A percentile compares a stretch with the other conserved stretches of the same genome.
Conservation (phyloP, 257 asterid species). For the Verbascum thapsus region DNA sequence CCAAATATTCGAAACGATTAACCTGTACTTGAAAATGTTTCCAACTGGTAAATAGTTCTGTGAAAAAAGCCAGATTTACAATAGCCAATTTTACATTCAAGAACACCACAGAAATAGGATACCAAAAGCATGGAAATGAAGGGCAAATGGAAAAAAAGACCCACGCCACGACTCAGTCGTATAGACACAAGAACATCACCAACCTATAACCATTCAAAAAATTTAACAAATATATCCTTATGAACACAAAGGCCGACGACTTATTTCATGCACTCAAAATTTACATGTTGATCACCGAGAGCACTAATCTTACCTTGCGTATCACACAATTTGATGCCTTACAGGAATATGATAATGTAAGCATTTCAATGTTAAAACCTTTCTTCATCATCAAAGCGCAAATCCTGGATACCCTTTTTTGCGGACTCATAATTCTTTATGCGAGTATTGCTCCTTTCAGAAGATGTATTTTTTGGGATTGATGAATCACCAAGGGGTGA, state of each 20-base stretch:
- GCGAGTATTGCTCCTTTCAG: constrained; percentile 53
- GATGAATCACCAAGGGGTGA: constrained; percentile 69
- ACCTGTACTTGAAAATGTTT: constrained; percentile 22
- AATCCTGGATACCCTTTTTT: constrained; percentile 66
- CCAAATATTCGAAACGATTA: constrained; percentile 13
- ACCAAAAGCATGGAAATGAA: constrained; percentile 31
- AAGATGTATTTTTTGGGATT: constrained; percentile 56
- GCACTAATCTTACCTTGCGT: constrained; percentile 25
- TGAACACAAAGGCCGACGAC: constrained; percentile 28
- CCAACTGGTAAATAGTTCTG: constrained; percentile 31
- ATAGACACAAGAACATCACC: constrained; percentile 29
- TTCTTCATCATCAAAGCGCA: constrained; percentile 68
- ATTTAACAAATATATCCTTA: constrained; percentile 33
- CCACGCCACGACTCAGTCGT: constrained; percentile 41
- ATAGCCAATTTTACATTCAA: constrained; percentile 36
- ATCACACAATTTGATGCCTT: constrained; percentile 41
- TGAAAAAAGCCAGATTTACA: constrained; percentile 23
- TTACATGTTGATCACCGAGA: constrained; percentile 30
- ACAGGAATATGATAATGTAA: constrained; percentile 27
- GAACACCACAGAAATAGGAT: constrained; percentile 32
- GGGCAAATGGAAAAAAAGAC: constrained; percentile 47
- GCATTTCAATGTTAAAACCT: constrained; percentile 42
- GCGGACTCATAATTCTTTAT: constrained; percentile 66
- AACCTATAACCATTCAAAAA: constrained; percentile 35
- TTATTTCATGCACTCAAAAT: constrained; percentile 31